Evolutionary conservation across 371 early-diverging fungal genomes (phyloP).

Genomic region (Globomyces sp.): DNA sequence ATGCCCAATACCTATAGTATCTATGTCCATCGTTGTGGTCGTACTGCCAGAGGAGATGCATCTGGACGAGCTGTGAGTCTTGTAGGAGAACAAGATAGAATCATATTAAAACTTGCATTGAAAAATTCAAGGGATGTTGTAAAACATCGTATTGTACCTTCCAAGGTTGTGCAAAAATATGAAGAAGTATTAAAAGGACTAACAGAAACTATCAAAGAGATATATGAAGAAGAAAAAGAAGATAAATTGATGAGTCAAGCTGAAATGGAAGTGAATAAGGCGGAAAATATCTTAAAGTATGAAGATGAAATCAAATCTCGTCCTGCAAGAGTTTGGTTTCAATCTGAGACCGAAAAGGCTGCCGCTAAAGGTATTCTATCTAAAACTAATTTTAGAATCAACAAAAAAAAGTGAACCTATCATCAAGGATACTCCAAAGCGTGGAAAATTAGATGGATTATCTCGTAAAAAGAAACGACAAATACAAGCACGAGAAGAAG

Average conservation of each 20-base stretch:
- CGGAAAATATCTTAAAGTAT: conserved; percentile 80
- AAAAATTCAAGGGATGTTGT: conserved; percentile 76
- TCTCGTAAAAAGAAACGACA: conserved; percentile 64
- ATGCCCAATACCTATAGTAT: conserved; percentile 95
- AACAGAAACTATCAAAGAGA: conserved; percentile 67
- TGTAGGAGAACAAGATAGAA: conserved; percentile 89
- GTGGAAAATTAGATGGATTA: conserved; percentile 65
- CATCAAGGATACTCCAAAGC: conserved; percentile 50
- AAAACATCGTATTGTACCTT: conserved; percentile 83
- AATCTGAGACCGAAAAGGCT: conserved; percentile 50
- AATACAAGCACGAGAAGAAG: conserved; percentile 60
- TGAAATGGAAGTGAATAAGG: conserved; percentile 87
- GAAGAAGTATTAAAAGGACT: conserved; percentile 64
- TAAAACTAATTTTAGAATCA: conserved; percentile 9
- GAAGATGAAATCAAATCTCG: conserved; percentile 83
- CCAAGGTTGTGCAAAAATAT: conserved; percentile 72
- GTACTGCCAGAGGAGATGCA: conserved; percentile 97
- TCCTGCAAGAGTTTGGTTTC: conserved; percentile 95
- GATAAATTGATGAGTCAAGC: conserved; percentile 73
- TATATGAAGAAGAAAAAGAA: conserved; percentile 81
- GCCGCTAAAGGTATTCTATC: conserved; percentile 31
- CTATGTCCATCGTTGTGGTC: conserved; percentile 99
- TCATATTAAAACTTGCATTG: conserved; percentile 89
- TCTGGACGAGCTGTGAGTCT: conserved; percentile 86
- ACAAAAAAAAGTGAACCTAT: conserved; percentile 18